Conservation (phyloP, 2,329 filamentous ascomycete genomes). For the Colletotrichum caudatum region DNA sequence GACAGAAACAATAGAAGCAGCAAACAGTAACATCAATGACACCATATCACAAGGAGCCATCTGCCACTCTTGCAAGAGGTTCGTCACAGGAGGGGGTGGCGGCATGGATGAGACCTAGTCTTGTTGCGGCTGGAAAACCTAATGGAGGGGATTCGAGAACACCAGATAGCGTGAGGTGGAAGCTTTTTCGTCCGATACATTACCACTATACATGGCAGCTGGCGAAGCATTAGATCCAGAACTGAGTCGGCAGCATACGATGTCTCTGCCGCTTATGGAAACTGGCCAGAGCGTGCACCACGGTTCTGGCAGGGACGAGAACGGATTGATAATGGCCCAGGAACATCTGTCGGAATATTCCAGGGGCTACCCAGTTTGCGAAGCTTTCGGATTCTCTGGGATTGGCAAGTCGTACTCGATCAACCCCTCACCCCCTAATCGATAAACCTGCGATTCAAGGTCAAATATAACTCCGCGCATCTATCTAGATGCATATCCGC, state of each 20-base stretch:
- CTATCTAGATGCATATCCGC: neutral
- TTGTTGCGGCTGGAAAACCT: conserved; percentile 23
- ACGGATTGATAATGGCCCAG: neutral
- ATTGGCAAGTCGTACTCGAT: conserved; percentile 12
- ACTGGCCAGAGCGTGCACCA: conserved; percentile 23
- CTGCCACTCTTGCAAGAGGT: conserved; percentile 24
- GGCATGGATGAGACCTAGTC: conserved; percentile 27
- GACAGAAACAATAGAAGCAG: neutral
- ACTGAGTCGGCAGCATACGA: conserved; percentile 32
- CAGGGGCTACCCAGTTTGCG: conserved; percentile 13
- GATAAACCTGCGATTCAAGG: conserved; percentile 22
- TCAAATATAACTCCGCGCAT: conserved; percentile 21
- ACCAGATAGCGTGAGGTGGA: conserved; percentile 11
- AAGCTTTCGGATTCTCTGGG: conserved; percentile 14
- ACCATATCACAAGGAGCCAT: conserved; percentile 11
- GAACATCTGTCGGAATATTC: neutral
- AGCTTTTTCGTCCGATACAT: conserved; percentile 21
- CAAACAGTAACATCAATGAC: neutral
- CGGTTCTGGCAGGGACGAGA: conserved; percentile 22
- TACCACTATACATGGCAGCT: conserved; percentile 14
- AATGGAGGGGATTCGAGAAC: conserved; percentile 34
- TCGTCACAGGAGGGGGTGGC: conserved; percentile 30
- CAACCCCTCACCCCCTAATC: conserved; percentile 5
- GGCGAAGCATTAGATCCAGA: neutral
- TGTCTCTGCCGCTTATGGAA: conserved; percentile 21